Percentiles rank a stretch among this genome's conserved stretches.
These are phyloP conservation scores for Suhomyces canberraensis DNA, from an alignment of 805 yeast genomes.

Conservation along the genomic window DNA sequence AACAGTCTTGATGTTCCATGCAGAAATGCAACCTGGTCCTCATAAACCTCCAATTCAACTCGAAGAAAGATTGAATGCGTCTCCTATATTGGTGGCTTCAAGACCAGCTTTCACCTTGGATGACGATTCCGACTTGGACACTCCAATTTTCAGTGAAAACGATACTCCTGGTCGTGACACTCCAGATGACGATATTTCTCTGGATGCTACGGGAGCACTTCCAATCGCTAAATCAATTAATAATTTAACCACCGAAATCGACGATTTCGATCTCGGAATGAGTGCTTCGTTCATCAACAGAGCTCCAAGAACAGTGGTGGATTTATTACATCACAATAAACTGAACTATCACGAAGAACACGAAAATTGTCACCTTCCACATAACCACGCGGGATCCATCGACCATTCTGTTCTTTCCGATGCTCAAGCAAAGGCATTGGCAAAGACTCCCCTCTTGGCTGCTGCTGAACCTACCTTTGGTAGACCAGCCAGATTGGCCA, in stretches of 20 bases:
- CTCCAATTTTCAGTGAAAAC: not conserved
- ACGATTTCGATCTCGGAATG: slow-evolving; percentile 35
- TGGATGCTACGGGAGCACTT: not conserved
- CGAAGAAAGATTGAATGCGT: not conserved
- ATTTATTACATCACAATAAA: slow-evolving; percentile 21
- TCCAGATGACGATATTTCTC: not conserved
- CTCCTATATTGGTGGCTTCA: slow-evolving; percentile 3
- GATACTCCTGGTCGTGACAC: not conserved
- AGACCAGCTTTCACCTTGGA: not conserved
- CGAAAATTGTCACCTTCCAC: slow-evolving; percentile 31
- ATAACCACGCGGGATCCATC: slow-evolving; percentile 21
- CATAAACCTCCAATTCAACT: not conserved
- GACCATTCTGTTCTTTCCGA: slow-evolving; percentile 40
- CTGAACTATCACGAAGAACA: slow-evolving; percentile 20
- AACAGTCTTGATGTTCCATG: slow-evolving; percentile 87
- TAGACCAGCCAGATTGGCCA: slow-evolving; percentile 37
- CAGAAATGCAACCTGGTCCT: slow-evolving; percentile 70
- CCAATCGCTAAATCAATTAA: not conserved
- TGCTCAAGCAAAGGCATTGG: slow-evolving; percentile 50
- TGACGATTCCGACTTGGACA: not conserved
- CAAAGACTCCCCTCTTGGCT: slow-evolving; percentile 53
- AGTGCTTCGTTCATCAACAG: slow-evolving; percentile 37
- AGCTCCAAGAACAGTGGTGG: slow-evolving; percentile 39
- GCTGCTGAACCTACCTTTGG: slow-evolving; percentile 61
- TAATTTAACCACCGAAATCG: slow-evolving; percentile 23